phyloP scores from a whole-genome alignment of 352 stramenopile species.

The Pythium apleroticum region DNA sequence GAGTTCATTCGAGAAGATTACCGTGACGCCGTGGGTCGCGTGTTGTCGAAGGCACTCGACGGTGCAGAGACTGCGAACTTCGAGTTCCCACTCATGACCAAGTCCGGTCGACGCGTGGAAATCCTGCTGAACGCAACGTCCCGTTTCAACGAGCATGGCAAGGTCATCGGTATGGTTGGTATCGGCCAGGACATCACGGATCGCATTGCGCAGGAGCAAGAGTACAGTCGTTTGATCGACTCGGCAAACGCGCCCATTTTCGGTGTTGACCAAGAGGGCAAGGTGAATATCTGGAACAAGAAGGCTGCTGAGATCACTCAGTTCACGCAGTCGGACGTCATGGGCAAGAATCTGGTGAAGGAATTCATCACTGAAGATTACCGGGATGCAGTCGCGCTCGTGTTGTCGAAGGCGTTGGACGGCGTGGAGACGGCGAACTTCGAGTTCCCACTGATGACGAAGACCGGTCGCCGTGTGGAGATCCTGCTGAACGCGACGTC shows the following conservation, averaged over 20 bases:
- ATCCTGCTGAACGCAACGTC: constrained; percentile 51
- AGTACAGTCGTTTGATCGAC: constrained; percentile 61
- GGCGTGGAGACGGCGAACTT: constrained; percentile 68
- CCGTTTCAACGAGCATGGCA: constrained; percentile 40
- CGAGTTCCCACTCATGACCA: constrained; percentile 49
- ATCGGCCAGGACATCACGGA: constrained; percentile 58
- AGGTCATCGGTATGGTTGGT: constrained; percentile 52
- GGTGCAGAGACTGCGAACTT: constrained; percentile 38
- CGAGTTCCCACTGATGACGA: constrained; percentile 66
- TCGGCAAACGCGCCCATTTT: constrained; percentile 71
- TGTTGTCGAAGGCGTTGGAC: constrained; percentile 54
- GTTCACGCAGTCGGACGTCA: constrained; percentile 56
- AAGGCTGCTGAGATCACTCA: constrained; percentile 76
- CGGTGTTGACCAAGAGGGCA: constrained; percentile 66
- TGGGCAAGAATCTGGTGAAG: constrained; percentile 47
- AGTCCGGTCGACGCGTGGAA: constrained; percentile 32
- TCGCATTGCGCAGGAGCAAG: constrained; percentile 36
- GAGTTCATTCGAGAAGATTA: constrained; percentile 59
- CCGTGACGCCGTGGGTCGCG: constrained; percentile 21
- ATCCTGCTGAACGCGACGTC: constrained; percentile 34
- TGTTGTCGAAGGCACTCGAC: constrained; percentile 27
- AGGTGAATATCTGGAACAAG: constrained; percentile 73
- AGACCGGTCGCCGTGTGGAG: constrained; percentile 37
- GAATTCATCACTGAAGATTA: constrained; percentile 68
- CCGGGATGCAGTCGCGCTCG: constrained; percentile 50